Evolutionary conservation across 176 grass and related monocot species (phyloP).

Genomic region (Ananas comosus): DNA sequence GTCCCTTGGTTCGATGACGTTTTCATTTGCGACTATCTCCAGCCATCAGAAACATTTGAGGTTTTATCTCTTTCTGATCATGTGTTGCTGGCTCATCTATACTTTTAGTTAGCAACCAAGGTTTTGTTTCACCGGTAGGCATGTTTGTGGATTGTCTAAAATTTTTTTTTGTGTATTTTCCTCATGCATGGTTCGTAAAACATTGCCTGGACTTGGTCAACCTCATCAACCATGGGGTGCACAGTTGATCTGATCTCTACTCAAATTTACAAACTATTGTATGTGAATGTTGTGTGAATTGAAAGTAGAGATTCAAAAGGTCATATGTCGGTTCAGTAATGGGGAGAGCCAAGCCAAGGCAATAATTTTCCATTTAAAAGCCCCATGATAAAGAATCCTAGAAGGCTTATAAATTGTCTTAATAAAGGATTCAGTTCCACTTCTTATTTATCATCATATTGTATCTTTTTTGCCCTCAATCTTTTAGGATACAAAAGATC

Average conservation of each 20-base stretch:
- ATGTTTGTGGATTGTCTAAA: no score
- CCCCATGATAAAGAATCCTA: neutral
- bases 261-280: neutral
- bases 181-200: no score
- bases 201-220: no score
- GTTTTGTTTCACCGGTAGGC: neutral
- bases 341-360: no score
- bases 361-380: no score
- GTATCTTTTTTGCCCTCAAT: neutral
- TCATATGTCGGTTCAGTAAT: no score
- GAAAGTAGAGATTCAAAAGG: neutral
- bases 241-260: no score
- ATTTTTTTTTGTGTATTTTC: no score
- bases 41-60: slow-evolving; percentile 59
- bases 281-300: neutral
- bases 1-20: slow-evolving; percentile 51
- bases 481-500: slow-evolving; percentile 50
- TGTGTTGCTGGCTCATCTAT: neutral
- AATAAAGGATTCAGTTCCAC: no score
- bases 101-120: slow-evolving; percentile 7
- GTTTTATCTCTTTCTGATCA: slow-evolving; percentile 13
- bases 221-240: no score
- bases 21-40: slow-evolving; percentile 79
- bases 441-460: slow-evolving; percentile 1
- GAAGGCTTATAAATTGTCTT: no score